Evolutionary conservation across 345 rosid species (phyloP), one percentile per base, ranked within the genome.

Genomic region (Aquilaria yunnanensis): DNA sequence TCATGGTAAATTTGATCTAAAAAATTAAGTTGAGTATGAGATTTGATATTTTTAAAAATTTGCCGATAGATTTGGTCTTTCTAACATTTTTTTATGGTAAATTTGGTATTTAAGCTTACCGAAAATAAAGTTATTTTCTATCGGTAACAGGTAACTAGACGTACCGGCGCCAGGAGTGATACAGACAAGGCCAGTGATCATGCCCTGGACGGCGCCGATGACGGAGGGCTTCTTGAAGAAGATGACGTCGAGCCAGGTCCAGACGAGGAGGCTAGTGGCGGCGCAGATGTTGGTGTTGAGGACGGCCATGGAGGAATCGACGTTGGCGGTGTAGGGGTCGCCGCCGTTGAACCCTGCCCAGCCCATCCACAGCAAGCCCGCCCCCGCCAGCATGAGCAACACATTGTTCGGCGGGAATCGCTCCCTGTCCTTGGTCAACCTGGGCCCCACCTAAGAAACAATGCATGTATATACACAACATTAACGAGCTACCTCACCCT

Each of bases 321-420:
- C 34, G 47, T 77, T 80, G 6, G 85, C 85, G 0, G 75, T 3
- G 49, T 80, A 80, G 4, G 81, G 85, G 67, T 80, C 85, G 53
- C 85, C 81, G 3, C 81, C 85, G 57, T 80, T 80, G 72, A 80
- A 80, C 31, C 85, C 85, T 0, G 85, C 78, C 85, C 85, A 80
- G 56, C 85, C 85, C 85, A 77, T 77, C 85, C 85, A 80, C 41
- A 80, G 60, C 58, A 80, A 47, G 2, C 85, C 80, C 16, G 81
- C 85, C 10, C 81, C 85, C 2, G 78, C 80, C 53, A 80, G 56
- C 81, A 58, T 56, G 43, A 80, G 54, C 10, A 80, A 23, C 6
- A 77, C 70, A 53, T 77, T 80, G 75, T 80, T 80, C 5, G 83
- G 83, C 0, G 77, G 79, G 61, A 78, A 78, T 14, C 80, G 75